Conservation (phyloP, 257 asterid genomes). For the Solanum pinnatisectum region DNA sequence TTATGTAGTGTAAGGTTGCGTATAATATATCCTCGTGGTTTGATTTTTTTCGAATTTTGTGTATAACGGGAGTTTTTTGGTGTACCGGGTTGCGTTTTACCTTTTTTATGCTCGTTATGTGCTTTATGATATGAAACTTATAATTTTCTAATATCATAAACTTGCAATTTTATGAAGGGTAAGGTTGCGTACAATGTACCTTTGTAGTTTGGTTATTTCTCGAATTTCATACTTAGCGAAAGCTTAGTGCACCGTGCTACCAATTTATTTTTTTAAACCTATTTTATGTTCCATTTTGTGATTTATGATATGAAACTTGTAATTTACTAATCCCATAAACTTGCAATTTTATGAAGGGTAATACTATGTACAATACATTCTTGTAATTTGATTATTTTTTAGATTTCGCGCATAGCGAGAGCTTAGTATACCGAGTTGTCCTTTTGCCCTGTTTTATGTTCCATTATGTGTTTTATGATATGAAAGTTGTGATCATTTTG, state of each 20-base stretch:
- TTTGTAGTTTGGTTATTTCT: neutral
- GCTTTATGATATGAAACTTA: neutral
- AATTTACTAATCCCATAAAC: neutral
- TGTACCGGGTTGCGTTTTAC: neutral
- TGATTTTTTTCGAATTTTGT: accelerated
- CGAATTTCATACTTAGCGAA: neutral
- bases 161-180: neutral
- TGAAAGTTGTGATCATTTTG: neutral
- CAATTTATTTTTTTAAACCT: neutral
- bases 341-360: neutral
- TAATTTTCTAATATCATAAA: neutral
- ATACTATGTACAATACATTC: neutral
- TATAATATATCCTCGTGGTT: neutral
- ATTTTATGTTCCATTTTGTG: neutral
- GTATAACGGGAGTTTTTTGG: no score
- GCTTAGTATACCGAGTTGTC: neutral
- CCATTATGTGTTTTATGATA: neutral
- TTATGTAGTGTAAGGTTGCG: neutral
- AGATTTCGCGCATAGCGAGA: accelerated
- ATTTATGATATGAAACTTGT: neutral
- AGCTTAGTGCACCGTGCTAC: neutral
- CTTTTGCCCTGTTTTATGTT: neutral
- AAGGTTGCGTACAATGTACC: neutral
- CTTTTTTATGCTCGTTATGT: neutral
- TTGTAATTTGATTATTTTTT: neutral